Evolutionary conservation across 257 asterid genomes (phyloP), one percentile per base, ranked within the genome.

Genomic region (Scutellaria galericulata): DNA sequence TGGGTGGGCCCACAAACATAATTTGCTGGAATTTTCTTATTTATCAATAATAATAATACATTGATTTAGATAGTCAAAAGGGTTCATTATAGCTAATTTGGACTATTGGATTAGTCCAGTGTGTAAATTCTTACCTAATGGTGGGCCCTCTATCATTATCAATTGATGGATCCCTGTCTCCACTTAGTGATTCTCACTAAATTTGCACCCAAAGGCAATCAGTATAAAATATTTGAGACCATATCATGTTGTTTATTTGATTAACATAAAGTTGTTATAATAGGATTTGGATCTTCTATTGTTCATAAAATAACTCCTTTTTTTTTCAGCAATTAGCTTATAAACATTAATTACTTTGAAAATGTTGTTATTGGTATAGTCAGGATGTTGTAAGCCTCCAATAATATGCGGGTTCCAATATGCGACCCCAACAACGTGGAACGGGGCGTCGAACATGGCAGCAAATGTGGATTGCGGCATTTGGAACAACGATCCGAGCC

Each of bases 301-400:
- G 37, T 31, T 2, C 37, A 4, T 31, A 31, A 31, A 31, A 31
- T 31, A 31, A 3, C 37, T 1, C 5, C 37, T 1, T 1, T 24
- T 31, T 3, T 31, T 31, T 3, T 31, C 18, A 3, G 37, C 37
- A 31, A 3, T 31, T 31, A 31, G 37, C 35, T 31, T 4, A 3
- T 31, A 31, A 4, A 31, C 5, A 31, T 4, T 31, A 31, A 31
- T 31, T 2, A 24, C 27, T 31, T 31, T 31, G 37, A 31, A 31
- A 3, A 31, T 24, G 0, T 37, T 40, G 15, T 7, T 66, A 7
- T 39, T n/a, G 42, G 22, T 75, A 55, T 84, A 92, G 98, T 86
- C 98, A 1, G 98, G 98, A 13, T 92, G 98, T 73, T 92, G 98
- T 69, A 92, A 92, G 79, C 98, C 98, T 15, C 94, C 98, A 15